These are phyloP conservation scores for Polytrichum formosum DNA, from an alignment of 225 moss, liverwort and hornwort species.

Conservation along the genomic window DNA sequence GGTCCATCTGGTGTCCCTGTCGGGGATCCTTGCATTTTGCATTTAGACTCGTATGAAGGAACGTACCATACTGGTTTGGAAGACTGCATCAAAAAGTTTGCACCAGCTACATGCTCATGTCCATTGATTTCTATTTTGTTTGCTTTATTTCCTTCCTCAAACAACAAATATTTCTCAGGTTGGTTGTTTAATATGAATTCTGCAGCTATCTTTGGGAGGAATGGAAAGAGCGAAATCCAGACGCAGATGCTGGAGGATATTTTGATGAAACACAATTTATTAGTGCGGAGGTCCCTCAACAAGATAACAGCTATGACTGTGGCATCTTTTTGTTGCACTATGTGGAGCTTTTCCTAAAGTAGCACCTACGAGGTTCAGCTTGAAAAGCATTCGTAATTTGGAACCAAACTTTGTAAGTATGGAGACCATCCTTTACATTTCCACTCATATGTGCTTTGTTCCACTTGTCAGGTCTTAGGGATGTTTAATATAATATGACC, in stretches of 20 bases:
- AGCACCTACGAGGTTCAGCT: constrained; percentile 38
- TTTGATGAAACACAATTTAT: too few relatives aligned
- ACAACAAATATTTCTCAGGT: too few relatives aligned
- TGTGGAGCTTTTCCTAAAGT: constrained; percentile 11
- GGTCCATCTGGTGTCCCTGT: constrained; percentile 13
- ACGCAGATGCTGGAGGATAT: constrained; percentile 18
- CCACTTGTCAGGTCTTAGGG: too few relatives aligned
- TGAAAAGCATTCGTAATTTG: constrained; percentile 9
- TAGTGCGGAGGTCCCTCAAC: too few relatives aligned
- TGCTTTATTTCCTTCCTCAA: too few relatives aligned
- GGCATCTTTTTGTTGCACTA: too few relatives aligned
- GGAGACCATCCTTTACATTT: too few relatives aligned
- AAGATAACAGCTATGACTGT: too few relatives aligned
- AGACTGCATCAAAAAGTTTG: constrained; percentile 37
- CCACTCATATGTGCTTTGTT: too few relatives aligned
- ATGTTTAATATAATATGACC: not conserved
- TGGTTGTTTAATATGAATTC: not conserved
- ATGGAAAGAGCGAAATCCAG: constrained; percentile 43
- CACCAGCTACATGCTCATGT: too few relatives aligned
- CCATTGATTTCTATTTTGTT: too few relatives aligned
- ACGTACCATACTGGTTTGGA: constrained; percentile 41
- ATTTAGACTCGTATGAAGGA: constrained; percentile 60
- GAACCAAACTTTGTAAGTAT: too few relatives aligned
- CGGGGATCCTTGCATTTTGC: constrained; percentile 58
- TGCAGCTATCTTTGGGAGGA: constrained; percentile 62